phyloP scores from a whole-genome alignment of 768 basidiomycete species.

The Trametes coccinea region DNA sequence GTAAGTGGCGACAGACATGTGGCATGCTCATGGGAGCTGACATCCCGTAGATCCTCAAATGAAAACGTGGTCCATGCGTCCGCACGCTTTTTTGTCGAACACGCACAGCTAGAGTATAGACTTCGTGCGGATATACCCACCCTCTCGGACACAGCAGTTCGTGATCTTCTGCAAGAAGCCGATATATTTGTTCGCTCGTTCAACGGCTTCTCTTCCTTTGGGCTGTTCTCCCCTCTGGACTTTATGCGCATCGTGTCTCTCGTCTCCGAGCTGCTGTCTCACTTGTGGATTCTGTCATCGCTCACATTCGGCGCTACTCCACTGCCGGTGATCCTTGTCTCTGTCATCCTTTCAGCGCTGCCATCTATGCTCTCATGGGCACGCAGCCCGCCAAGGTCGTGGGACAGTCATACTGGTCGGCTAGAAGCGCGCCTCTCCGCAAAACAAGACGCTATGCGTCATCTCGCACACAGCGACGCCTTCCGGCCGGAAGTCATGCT shows the following conservation, averaged over 20 bases:
- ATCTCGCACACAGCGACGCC: constrained; percentile 69
- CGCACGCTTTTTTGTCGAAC: constrained; percentile 73
- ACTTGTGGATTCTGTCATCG: constrained; percentile 66
- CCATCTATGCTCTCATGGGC: constrained; percentile 53
- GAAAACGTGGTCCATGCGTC: constrained; percentile 74
- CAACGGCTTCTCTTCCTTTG: constrained; percentile 70
- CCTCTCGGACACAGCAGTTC: constrained; percentile 67
- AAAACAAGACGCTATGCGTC: constrained; percentile 73
- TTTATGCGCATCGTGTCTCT: constrained; percentile 73
- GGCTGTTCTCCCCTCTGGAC: constrained; percentile 78
- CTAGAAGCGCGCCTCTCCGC: constrained; percentile 66
- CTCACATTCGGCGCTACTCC: constrained; percentile 57
- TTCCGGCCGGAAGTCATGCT: constrained; percentile 82
- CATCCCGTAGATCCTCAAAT: constrained; percentile 55
- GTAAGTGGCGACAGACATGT: constrained; percentile 46
- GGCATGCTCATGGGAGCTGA: constrained; percentile 10
- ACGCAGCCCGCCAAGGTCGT: constrained; percentile 40
- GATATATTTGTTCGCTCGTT: constrained; percentile 85
- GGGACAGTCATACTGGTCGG: constrained; percentile 48
- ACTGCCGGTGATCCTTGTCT: constrained; percentile 57
- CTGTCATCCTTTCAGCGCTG: constrained; percentile 58
- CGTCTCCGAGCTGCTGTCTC: constrained; percentile 69
- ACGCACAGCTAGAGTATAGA: constrained; percentile 76
- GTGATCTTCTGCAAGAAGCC: constrained; percentile 83
- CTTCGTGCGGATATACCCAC: constrained; percentile 79